These are phyloP conservation scores for Plantago elongata DNA, from an alignment of 257 asterid species.

Conservation along the genomic window DNA sequence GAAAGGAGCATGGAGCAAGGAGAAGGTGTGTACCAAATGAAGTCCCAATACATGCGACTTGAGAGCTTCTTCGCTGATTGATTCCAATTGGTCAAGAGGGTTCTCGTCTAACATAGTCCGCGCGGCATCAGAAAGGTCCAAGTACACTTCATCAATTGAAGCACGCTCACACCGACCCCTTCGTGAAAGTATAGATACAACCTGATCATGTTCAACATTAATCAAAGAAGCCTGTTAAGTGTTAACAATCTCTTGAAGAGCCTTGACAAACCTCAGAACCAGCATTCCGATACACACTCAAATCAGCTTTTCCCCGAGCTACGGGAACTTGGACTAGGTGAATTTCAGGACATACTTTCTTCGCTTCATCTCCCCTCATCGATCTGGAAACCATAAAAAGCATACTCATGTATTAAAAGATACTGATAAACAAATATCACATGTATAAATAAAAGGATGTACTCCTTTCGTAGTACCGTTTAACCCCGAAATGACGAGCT, in stretches of 20 bases:
- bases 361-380: constrained; percentile 95
- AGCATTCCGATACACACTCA: constrained; percentile 70
- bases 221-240: constrained; percentile 17
- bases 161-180: constrained; percentile 94
- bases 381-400: constrained; percentile 43
- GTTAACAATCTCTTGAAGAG: constrained; percentile 2
- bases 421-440: not conserved
- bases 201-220: constrained; percentile 40
- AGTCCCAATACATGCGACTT: constrained; percentile 84
- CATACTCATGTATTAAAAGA: not conserved
- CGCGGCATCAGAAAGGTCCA: constrained; percentile 93
- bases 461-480: constrained; percentile 40
- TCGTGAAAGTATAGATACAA: constrained; percentile 77
- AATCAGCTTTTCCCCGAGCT: constrained; percentile 94
- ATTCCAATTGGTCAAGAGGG: constrained; percentile 46
- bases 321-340: constrained; percentile 97
- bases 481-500: constrained; percentile 85
- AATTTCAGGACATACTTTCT: constrained; percentile 77
- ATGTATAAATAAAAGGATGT: no score
- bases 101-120: constrained; percentile 64
- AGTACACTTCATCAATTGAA: constrained; percentile 95
- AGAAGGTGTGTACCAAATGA: constrained; percentile 41
- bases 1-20: not conserved
- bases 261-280: constrained; percentile 71
- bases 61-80: constrained; percentile 64